These are phyloP conservation scores for Sesbania bispinosa DNA, from an alignment of 306 rosid species.

Conservation along the genomic window DNA sequence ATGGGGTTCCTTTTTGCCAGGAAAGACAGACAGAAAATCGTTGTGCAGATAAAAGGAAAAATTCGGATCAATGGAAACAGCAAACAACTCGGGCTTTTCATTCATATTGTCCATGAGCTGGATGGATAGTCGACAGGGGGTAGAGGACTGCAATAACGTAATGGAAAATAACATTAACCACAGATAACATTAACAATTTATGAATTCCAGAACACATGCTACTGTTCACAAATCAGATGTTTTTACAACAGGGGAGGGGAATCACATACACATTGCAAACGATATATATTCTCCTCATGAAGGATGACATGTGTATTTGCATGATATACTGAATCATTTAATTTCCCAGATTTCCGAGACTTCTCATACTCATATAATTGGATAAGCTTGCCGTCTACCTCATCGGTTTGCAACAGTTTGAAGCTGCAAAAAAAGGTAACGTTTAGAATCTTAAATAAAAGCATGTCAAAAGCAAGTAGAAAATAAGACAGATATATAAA, in stretches of 20 bases:
- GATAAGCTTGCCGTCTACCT: slow-evolving; percentile 76
- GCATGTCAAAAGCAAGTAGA: slow-evolving; percentile 8
- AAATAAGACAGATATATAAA: slow-evolving; percentile 6
- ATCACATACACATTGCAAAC: slow-evolving; percentile 66
- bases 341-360: slow-evolving; percentile 71
- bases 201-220: background rate
- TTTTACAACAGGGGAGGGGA: background rate
- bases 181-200: background rate
- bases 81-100: slow-evolving; percentile 86
- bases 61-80: slow-evolving; percentile 87
- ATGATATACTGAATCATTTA: slow-evolving; percentile 70
- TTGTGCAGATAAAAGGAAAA: slow-evolving; percentile 83
- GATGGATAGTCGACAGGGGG: slow-evolving; percentile 54
- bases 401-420: slow-evolving; percentile 83
- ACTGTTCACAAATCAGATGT: background rate
- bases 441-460: slow-evolving; percentile 28
- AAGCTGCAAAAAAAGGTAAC: slow-evolving; percentile 57
- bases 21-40: slow-evolving; percentile 64
- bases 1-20: slow-evolving; percentile 63
- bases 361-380: slow-evolving; percentile 85
- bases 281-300: slow-evolving; percentile 88
- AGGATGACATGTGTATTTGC: slow-evolving; percentile 87
- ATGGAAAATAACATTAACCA: background rate
- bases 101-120: slow-evolving; percentile 88
- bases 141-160: slow-evolving; percentile 54